Evolutionary conservation across 805 yeast species (phyloP).

Genomic region (Metschnikowia baotianmanensis): DNA sequence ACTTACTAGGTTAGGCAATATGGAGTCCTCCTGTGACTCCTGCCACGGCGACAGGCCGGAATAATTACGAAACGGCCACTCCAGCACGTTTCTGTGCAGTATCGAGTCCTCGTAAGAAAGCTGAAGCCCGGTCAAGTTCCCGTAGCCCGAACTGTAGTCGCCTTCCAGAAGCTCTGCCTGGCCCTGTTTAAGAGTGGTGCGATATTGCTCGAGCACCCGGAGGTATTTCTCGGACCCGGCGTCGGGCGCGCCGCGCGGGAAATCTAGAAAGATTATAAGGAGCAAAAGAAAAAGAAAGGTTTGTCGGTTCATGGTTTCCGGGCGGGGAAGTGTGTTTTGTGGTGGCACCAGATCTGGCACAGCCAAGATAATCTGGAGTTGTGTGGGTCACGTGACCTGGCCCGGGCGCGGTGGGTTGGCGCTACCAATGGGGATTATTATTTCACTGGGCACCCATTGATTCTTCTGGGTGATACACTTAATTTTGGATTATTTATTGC

Average conservation of each 20-base stretch:
- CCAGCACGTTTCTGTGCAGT: conserved; percentile 42
- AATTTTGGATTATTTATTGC: too few relatives aligned
- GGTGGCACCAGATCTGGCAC: too few relatives aligned
- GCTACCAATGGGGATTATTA: too few relatives aligned
- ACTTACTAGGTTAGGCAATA: conserved; percentile 61
- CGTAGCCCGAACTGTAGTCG: conserved; percentile 54
- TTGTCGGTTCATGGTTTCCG: conserved; percentile 27
- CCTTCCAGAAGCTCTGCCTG: conserved; percentile 33
- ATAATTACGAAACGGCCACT: conserved; percentile 56
- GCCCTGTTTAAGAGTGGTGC: conserved; percentile 21
- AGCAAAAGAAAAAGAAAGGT: conserved; percentile 32
- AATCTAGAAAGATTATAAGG: conserved; percentile 31
- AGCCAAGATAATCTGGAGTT: too few relatives aligned
- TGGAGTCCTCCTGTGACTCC: conserved; percentile 51
- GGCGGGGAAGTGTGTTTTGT: neutral
- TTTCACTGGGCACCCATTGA: too few relatives aligned
- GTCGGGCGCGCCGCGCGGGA: conserved; percentile 31
- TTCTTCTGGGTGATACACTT: too few relatives aligned
- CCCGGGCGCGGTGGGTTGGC: too few relatives aligned
- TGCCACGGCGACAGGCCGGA: conserved; percentile 41
- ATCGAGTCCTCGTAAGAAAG: conserved; percentile 61
- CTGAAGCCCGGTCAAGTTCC: conserved; percentile 71
- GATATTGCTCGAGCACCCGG: conserved; percentile 26
- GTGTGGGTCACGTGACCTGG: too few relatives aligned
- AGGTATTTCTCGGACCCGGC: conserved; percentile 27